phyloP scores from a whole-genome alignment of 805 yeast species.

The Metschnikowia gelsemii region DNA sequence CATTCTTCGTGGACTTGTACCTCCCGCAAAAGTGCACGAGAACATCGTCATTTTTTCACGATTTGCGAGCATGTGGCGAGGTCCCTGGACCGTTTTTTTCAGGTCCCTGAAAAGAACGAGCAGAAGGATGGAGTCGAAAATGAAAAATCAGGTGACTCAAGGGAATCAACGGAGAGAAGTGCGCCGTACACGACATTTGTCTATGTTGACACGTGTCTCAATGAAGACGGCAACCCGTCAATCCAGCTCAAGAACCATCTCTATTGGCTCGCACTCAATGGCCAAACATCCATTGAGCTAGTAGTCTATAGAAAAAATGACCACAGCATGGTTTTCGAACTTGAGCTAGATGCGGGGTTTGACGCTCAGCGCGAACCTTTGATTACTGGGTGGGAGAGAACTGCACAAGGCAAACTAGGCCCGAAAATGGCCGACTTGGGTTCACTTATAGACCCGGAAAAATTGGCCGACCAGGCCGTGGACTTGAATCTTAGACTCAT shows the following conservation, averaged over 20 bases:
- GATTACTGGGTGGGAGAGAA: constrained; percentile 89
- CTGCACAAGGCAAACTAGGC: constrained; percentile 64
- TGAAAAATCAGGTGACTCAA: too few species aligned
- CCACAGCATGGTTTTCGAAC: constrained; percentile 19
- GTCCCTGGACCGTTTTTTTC: constrained; percentile 1
- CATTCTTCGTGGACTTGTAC: constrained; percentile 60
- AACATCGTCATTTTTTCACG: too few species aligned
- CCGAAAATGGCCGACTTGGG: constrained; percentile 87
- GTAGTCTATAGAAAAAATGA: constrained; percentile 27
- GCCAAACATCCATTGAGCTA: constrained; percentile 23
- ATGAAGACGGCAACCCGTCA: constrained; percentile 38
- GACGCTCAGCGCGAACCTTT: constrained; percentile 31
- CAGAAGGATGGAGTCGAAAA: too few species aligned
- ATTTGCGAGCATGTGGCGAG: constrained; percentile 6
- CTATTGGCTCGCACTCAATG: constrained; percentile 40
- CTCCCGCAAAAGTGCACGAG: too few species aligned
- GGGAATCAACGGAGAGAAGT: not conserved
- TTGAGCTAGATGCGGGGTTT: constrained; percentile 18
- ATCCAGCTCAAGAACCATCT: constrained; percentile 60
- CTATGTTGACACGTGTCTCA: constrained; percentile 35
- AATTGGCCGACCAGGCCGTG: constrained; percentile 86
- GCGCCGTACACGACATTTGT: constrained; percentile 23
- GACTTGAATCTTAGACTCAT: constrained; percentile 86
- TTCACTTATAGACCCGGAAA: constrained; percentile 72
- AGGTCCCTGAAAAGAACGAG: not conserved